Evolutionary conservation across 106 monocot species (phyloP).

Genomic region (Dendrobium nobile): DNA sequence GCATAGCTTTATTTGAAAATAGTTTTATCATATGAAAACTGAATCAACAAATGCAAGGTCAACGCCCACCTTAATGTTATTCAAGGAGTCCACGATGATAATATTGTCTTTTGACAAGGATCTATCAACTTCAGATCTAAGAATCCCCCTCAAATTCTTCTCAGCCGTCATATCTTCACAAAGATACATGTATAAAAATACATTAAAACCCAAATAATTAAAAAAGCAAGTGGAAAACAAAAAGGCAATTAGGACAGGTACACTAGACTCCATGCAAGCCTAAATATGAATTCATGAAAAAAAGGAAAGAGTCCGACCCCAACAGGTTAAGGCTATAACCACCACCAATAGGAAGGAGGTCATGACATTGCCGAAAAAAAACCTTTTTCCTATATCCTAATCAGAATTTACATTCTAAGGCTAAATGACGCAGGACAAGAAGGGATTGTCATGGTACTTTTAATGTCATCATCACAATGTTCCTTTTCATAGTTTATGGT

Average conservation of each 20-base stretch:
- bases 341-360: not conserved
- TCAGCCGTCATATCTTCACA: slow-evolving; percentile 81
- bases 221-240: not conserved
- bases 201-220: not conserved
- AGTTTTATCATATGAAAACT: not conserved
- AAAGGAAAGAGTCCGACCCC: not conserved
- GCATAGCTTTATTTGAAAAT: not conserved
- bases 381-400: not conserved
- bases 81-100: slow-evolving; percentile 83
- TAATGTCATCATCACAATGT: not conserved
- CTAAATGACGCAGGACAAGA: not conserved
- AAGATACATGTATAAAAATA: not conserved
- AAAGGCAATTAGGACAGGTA: not conserved
- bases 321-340: not conserved
- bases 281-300: not conserved
- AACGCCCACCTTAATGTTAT: slow-evolving; percentile 83
- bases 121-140: slow-evolving; percentile 95
- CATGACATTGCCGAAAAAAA: not conserved
- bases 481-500: not conserved
- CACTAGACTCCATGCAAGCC: not conserved
- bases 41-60: not conserved
- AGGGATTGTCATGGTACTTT: not conserved
- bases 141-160: slow-evolving; percentile 93
- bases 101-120: slow-evolving; percentile 80
- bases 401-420: not conserved